Evolutionary conservation across 2,329 filamentous ascomycete genomes (phyloP), one percentile per base, ranked within the genome.

Genomic region (Celoporthe dispersa): DNA sequence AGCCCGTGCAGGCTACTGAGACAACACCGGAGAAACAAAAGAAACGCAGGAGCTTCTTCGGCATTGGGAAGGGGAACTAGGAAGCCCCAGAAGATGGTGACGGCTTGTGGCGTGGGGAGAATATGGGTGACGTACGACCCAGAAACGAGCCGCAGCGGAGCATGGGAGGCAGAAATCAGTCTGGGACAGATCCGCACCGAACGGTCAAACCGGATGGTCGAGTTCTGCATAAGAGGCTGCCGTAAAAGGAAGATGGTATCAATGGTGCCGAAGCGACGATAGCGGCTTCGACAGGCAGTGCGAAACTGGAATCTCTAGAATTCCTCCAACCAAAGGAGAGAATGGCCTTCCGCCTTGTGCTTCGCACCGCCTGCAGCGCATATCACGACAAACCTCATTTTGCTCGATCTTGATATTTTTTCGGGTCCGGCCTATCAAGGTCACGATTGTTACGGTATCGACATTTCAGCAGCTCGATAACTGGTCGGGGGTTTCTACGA

Each of bases 1-100:
- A 79, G 55, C 72, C 74, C 19, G 59, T 63, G 12, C 31, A 61
- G 7, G 71, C 73, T 19, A 57, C 71, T 9, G 70, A 73, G 28
- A 28, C 62, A 9, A 67, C 57, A 22, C 59, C 59, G 48, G 64
- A 70, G 53, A 55, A 77, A 68, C 76, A 79, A 62, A 91, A 94
- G 71, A 97, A 97, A 85, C 87, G 92, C 73, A 94, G 94, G 86
- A 96, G 94, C 78, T 97, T 94, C 94, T 90, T 98, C 76, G 89
- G 92, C 75, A 87, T 97, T 80, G 96, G 92, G 85, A 94, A 86
- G 78, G 81, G 81, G 39, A 79, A 79, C 68, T 82, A 80, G 77
- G 59, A 39, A 39, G 25, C 11, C 22, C 53, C 35, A 35, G 33
- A 59, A 41, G 35, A 59, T n/a, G 37, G 35, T 28, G 48, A 33